Base-by-base conservation (phyloP, 2,329 filamentous ascomycete species). In the Byssoonygena ceratinophila region DNA sequence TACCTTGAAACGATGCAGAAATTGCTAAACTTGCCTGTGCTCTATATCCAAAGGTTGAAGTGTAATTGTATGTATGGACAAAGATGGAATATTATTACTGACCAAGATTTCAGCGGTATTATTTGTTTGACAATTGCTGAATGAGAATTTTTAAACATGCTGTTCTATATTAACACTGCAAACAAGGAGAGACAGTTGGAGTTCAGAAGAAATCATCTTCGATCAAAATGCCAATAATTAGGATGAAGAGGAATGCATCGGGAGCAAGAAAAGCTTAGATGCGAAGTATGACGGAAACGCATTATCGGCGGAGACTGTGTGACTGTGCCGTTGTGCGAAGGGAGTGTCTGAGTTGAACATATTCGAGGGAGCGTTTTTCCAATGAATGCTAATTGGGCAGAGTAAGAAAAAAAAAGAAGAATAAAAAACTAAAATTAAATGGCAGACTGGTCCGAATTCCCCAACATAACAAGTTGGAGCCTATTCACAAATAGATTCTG, bases 141-240 rank as follows among this genome's bases (percentile, higher is more conserved):
- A 34, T 20, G 9, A 46, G 41, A 18, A 25, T 14, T 18, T 31
- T 31, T 22, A 29, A 41, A 40, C 9, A 40, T 41, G 23, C 36
- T 11, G 36, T 23, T 40, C 47, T 34, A 50, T 34, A 41, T 32
- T 37, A 32, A 50, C 23, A 34, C 20, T 25, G 14, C 39, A 50
- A 16, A 43, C 20, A 50, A 43, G 25, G 47, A 49, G 47, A 50
- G 47, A 50, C 11, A 23, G n/a, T 16, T 18, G 41, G 39, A 16
- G 18, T 23, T 37, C 6, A 16, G 31, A 25, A 36, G 14, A 36
- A 40, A 20, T 22, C 20, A 29, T 34, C 23, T 23, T 40, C 20
- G 6, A 23, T 23, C 9, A 44, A 31, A 51, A 45, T 39, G 40
- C 39, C 37, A 8, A 36, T 20, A 8, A 45, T 37, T 37, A 27